Evolutionary conservation across 2,329 filamentous ascomycete genomes (phyloP).

Genomic region (Monilinia fructicola): DNA sequence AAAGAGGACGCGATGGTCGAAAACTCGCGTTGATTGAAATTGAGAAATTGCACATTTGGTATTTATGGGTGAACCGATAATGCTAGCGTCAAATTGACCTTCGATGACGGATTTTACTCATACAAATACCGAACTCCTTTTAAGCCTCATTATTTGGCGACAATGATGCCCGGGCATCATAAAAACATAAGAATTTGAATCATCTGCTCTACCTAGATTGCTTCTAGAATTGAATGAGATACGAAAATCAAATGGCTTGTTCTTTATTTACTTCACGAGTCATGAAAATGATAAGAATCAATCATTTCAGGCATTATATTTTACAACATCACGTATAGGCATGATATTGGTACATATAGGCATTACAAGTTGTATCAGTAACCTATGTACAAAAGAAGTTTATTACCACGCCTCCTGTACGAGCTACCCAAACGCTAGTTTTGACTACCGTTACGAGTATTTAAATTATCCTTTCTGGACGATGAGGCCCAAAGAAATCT

Average conservation of each 20-base stretch:
- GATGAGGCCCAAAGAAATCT: not conserved
- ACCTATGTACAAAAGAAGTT: conserved; percentile 18
- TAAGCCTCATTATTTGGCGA: not conserved
- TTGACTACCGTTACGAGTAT: not conserved
- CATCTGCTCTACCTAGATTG: not conserved
- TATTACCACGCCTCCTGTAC: not conserved
- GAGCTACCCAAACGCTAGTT: conserved; percentile 4
- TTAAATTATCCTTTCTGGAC: not conserved
- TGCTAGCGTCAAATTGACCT: conserved; percentile 2
- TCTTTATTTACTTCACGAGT: not conserved
- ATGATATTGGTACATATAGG: conserved; percentile 3
- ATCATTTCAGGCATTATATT: not conserved
- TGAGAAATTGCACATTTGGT: conserved; percentile 12
- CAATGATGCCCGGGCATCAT: not conserved
- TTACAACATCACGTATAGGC: not conserved
- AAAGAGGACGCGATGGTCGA: conserved; percentile 31
- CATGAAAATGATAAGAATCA: not conserved
- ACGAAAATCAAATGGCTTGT: not conserved
- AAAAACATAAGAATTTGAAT: too few species aligned
- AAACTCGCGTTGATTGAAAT: conserved; percentile 31
- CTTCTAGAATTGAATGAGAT: not conserved
- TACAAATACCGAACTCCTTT: not conserved
- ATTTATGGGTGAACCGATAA: not conserved
- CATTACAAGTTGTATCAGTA: conserved; percentile 15
- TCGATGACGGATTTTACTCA: conserved; percentile 1